Conservation (phyloP, 2,329 filamentous ascomycete species). For the Alternaria postmessia region DNA sequence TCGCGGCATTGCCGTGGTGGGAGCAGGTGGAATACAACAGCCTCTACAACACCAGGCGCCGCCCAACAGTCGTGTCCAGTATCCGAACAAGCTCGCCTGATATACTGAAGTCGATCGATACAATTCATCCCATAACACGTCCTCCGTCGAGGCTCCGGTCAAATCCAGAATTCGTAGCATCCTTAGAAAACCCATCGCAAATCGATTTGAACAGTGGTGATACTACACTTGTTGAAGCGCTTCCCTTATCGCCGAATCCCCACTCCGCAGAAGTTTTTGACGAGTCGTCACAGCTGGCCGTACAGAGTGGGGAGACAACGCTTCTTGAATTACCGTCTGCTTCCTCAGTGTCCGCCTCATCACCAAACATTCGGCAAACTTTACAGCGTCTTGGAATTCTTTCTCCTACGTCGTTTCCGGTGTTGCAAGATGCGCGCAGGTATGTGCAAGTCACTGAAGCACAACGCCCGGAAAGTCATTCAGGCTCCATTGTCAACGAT, state of each 20-base stretch:
- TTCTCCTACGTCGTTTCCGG: neutral
- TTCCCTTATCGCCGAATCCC: neutral
- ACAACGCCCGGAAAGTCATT: neutral
- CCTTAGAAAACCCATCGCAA: slow-evolving; percentile 1
- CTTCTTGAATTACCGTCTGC: neutral
- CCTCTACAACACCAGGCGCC: neutral
- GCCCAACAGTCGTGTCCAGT: neutral
- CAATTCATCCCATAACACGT: neutral
- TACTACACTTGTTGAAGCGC: neutral
- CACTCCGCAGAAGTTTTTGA: neutral
- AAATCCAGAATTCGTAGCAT: neutral
- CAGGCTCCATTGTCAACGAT: neutral
- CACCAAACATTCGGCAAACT: neutral
- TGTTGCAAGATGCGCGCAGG: neutral
- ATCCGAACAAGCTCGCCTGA: neutral
- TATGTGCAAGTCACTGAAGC: neutral
- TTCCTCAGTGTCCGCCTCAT: neutral
- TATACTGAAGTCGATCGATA: neutral
- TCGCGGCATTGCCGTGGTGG: slow-evolving; percentile 8
- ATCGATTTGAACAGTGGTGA: neutral
- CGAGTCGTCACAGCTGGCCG: neutral
- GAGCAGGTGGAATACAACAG: slow-evolving; percentile 5
- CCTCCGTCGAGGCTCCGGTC: neutral
- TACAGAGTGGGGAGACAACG: neutral
- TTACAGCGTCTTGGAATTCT: neutral